Conservation (phyloP, 2,329 filamentous ascomycete species). For the Arthroderma sp. region DNA sequence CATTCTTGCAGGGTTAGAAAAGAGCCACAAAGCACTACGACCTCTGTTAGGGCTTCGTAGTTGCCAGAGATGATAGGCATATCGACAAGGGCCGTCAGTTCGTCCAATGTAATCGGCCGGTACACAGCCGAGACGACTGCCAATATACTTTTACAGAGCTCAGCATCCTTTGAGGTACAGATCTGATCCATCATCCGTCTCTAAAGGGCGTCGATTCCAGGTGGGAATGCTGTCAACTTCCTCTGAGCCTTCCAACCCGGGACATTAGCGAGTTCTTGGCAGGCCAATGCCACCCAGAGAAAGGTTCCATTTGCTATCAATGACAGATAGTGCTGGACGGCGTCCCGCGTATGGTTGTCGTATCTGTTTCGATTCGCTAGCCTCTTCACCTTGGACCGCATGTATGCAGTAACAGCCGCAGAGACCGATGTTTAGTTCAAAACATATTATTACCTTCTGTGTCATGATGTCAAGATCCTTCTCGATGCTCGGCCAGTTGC, state of each 20-base stretch:
- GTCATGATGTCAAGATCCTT: slow-evolving; percentile 12
- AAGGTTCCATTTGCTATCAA: slow-evolving; percentile 24
- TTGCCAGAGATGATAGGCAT: slow-evolving; percentile 1
- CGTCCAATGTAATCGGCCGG: slow-evolving; percentile 25
- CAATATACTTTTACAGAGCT: slow-evolving; percentile 25
- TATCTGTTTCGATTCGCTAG: neutral
- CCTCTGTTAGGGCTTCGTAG: slow-evolving; percentile 3
- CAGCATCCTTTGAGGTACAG: slow-evolving; percentile 14
- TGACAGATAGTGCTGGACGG: neutral
- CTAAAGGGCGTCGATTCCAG: slow-evolving; percentile 12
- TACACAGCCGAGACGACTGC: slow-evolving; percentile 18
- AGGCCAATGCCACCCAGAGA: slow-evolving; percentile 28
- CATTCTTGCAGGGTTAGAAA: slow-evolving; percentile 13
- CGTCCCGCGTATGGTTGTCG: neutral
- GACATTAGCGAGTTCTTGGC: slow-evolving; percentile 15
- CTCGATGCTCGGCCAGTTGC: slow-evolving; percentile 29
- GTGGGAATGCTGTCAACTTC: slow-evolving; percentile 12
- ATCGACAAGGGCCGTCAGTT: slow-evolving; percentile 20
- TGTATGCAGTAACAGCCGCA: neutral
- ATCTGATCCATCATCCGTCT: slow-evolving; percentile 19
- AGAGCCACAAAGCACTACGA: slow-evolving; percentile 16
- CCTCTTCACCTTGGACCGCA: neutral
- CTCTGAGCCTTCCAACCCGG: slow-evolving; percentile 1
- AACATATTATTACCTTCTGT: neutral
- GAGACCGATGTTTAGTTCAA: neutral